phyloP scores from a whole-genome alignment of 75 land plant species.

The Picea glauca region DNA sequence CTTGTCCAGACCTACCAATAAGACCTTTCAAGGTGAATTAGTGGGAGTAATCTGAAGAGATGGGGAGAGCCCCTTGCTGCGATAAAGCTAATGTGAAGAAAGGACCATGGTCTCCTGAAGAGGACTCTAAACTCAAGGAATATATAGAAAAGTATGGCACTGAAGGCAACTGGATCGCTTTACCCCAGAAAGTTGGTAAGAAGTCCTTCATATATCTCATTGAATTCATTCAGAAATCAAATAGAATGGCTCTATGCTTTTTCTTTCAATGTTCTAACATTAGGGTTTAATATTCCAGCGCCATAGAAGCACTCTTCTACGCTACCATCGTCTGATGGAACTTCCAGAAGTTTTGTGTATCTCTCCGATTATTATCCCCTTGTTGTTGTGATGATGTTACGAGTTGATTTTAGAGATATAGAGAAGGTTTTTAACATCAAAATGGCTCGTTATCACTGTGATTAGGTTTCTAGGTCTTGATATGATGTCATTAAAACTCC shows the following conservation, averaged over 20 bases:
- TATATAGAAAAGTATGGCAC: conserved; percentile 56
- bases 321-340: no score
- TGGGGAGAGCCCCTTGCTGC: conserved; percentile 67
- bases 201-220: not conserved
- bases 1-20: not conserved
- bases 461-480: not conserved
- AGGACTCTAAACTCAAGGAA: conserved; percentile 51
- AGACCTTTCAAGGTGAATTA: not conserved
- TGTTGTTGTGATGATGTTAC: not conserved
- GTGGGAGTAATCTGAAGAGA: conserved; percentile 9
- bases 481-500: not conserved
- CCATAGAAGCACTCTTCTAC: not conserved
- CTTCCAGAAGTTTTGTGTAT: no score
- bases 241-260: not conserved
- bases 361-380: no score
- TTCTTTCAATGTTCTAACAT: not conserved
- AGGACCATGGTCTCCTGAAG: conserved; percentile 76
- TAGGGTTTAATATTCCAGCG: not conserved
- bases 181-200: conserved; percentile 58
- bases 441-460: not conserved
- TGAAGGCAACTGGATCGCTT: conserved; percentile 67
- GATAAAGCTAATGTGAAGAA: conserved; percentile 68
- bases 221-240: not conserved
- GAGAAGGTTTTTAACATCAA: not conserved
- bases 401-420: not conserved